Conservation (phyloP, 331 rosid genomes). For the Malus hybrid region DNA sequence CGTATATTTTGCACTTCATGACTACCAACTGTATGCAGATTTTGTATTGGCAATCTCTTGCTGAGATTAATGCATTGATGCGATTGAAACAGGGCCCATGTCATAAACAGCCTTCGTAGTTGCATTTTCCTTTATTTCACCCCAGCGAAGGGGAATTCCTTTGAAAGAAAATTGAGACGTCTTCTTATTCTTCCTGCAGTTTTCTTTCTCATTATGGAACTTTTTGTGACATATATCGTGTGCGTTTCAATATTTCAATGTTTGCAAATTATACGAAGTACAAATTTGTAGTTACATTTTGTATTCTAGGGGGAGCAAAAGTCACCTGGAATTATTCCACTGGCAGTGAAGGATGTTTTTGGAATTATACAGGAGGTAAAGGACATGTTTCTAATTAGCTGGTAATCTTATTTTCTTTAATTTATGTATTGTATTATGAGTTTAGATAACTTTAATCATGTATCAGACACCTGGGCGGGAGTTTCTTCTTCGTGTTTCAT, state of each 20-base stretch:
- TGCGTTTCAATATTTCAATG: not conserved
- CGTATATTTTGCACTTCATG: not conserved
- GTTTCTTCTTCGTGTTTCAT: slow-evolving; percentile 52
- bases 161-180: not conserved
- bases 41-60: not conserved
- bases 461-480: slow-evolving; percentile 45
- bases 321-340: slow-evolving; percentile 49
- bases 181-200: not conserved
- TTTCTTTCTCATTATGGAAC: not conserved
- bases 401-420: not conserved
- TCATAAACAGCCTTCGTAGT: not conserved
- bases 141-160: not conserved
- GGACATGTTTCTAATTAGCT: not conserved
- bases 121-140: not conserved
- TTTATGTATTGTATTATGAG: not conserved
- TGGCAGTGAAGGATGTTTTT: slow-evolving; percentile 49
- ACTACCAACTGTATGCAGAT: not conserved
- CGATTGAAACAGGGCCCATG: not conserved
- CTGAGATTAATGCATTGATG: not conserved
- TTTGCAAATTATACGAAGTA: not conserved
- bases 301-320: slow-evolving; percentile 43
- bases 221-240: not conserved
- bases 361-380: slow-evolving; percentile 53
- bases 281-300: not conserved
- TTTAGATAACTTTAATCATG: slow-evolving; percentile 6